phyloP scores from a whole-genome alignment of 1,284 basidiomycete genomes.

The Ustilago hordei region DNA sequence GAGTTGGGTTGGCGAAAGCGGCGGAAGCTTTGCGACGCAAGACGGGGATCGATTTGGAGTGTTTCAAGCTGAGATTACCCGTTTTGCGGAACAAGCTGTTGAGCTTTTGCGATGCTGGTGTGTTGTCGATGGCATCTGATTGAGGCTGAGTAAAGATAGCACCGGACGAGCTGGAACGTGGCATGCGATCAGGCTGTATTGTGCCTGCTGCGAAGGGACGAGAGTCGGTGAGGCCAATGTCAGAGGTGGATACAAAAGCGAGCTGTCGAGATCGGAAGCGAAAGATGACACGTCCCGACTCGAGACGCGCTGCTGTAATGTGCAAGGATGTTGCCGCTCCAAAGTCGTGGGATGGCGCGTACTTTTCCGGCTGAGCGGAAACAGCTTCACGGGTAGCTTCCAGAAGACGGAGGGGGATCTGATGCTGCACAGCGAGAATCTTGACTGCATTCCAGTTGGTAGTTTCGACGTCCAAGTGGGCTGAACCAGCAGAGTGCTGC shows the following conservation, averaged over 20 bases:
- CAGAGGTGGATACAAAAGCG: neutral
- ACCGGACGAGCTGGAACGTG: conserved; percentile 49
- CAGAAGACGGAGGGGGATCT: conserved; percentile 39
- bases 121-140: conserved; percentile 9
- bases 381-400: conserved; percentile 30
- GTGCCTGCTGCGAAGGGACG: neutral
- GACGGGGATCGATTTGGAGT: conserved; percentile 54
- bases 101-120: conserved; percentile 2
- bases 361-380: conserved; percentile 4
- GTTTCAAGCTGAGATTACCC: conserved; percentile 45
- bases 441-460: conserved; percentile 65
- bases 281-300: conserved; percentile 52
- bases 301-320: conserved; percentile 52
- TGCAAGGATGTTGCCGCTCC: conserved; percentile 53
- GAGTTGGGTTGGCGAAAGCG: conserved; percentile 11
- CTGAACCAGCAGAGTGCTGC: neutral
- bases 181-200: conserved; percentile 26
- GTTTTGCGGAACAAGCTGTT: conserved; percentile 44
- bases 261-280: conserved; percentile 46
- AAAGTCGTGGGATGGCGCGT: conserved; percentile 37
- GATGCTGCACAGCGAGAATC: conserved; percentile 55
- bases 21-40: conserved; percentile 45
- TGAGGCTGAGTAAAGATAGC: conserved; percentile 22
- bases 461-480: conserved; percentile 57
- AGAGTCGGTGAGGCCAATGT: conserved; percentile 2